These are phyloP conservation scores for Aphanomyces astaci DNA, from an alignment of 352 stramenopile genomes.

Conservation along the genomic window DNA sequence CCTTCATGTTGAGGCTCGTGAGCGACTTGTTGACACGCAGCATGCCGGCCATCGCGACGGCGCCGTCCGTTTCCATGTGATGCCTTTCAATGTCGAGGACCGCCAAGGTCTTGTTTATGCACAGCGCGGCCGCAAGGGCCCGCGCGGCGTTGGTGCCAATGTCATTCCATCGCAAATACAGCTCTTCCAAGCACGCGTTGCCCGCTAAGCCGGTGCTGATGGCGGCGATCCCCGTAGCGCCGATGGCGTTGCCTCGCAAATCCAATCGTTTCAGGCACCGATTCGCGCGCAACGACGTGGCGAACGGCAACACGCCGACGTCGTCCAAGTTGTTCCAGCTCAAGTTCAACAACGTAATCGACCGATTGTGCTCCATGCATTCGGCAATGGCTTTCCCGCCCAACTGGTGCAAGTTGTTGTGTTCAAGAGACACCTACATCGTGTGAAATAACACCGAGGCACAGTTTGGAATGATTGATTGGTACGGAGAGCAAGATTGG, in stretches of 20 bases:
- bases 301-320: constrained; percentile 40
- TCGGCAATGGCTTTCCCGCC: constrained; percentile 52
- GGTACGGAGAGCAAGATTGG: constrained; percentile 35
- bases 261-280: constrained; percentile 47
- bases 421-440: constrained; percentile 47
- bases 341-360: constrained; percentile 58
- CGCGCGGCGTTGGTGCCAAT: constrained; percentile 47
- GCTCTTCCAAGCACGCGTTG: constrained; percentile 51
- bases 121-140: constrained; percentile 44
- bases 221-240: constrained; percentile 38
- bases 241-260: constrained; percentile 57
- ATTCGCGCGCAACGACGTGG: constrained; percentile 41
- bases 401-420: constrained; percentile 43
- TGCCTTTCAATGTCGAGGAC: constrained; percentile 71
- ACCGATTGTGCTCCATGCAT: constrained; percentile 47
- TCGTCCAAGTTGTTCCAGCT: constrained; percentile 71
- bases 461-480: neutral
- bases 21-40: constrained; percentile 45
- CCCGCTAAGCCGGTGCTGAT: constrained; percentile 42
- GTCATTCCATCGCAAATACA: constrained; percentile 68
- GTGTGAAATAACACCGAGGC: neutral
- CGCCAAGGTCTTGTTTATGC: constrained; percentile 46
- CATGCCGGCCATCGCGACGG: constrained; percentile 53
- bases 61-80: constrained; percentile 48
- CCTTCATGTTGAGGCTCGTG: constrained; percentile 53